Conservation (phyloP, 2,329 filamentous ascomycete species). For the Fusarium nurragi region DNA sequence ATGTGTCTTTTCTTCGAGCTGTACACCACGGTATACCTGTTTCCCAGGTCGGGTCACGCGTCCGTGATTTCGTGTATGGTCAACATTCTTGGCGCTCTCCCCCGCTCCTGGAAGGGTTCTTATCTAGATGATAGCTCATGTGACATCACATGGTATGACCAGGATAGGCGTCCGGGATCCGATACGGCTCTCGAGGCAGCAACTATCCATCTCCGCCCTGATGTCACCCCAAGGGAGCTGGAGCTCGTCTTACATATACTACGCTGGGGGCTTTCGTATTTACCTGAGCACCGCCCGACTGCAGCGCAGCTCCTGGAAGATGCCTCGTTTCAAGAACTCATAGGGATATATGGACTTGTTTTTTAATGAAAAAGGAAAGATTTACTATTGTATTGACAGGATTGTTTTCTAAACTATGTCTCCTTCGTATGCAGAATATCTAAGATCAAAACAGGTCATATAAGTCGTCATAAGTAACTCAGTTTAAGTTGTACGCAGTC, state of each 20-base stretch:
- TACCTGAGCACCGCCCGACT: conserved; percentile 7
- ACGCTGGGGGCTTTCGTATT: neutral
- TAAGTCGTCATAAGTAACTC: conserved; percentile 14
- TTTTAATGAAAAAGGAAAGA: conserved; percentile 7
- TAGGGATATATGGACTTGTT: neutral
- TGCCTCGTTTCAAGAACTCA: conserved; percentile 3
- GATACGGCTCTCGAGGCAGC: too few species aligned
- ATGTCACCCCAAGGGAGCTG: neutral
- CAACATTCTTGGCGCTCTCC: neutral
- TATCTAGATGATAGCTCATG: too few species aligned
- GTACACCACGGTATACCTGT: neutral
- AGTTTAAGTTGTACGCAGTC: conserved; percentile 11
- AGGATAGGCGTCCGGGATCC: too few species aligned
- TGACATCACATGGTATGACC: too few species aligned
- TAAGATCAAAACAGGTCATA: conserved; percentile 23
- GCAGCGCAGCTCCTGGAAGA: conserved; percentile 13
- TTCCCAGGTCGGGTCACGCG: neutral
- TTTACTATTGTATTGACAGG: conserved; percentile 19
- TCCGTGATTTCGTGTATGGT: neutral
- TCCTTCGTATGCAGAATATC: conserved; percentile 7
- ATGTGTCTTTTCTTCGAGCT: neutral
- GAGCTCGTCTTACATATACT: neutral
- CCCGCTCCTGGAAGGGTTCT: too few species aligned
- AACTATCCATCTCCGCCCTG: neutral
- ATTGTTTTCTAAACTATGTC: conserved; percentile 22